A percentile compares a stretch with the other conserved stretches of the same genome.
These are phyloP conservation scores for Phytophthora agathidicida DNA, from an alignment of 352 stramenopile genomes.

Conservation along the genomic window DNA sequence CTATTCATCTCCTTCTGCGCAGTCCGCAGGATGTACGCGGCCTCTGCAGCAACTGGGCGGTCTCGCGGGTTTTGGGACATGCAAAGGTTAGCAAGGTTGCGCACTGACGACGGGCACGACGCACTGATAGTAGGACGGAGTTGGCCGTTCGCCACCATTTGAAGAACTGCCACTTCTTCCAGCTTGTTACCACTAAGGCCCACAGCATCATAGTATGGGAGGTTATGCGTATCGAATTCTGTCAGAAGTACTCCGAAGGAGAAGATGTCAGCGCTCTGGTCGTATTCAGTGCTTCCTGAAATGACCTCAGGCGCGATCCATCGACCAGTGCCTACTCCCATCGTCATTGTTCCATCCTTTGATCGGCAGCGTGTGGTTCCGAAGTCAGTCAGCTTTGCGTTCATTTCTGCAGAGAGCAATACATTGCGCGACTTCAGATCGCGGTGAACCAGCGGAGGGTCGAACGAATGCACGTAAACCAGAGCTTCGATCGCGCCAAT, in stretches of 20 bases:
- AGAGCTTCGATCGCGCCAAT: conserved; percentile 44
- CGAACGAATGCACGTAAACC: conserved; percentile 49
- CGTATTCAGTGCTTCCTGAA: conserved; percentile 55
- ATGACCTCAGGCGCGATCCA: conserved; percentile 75
- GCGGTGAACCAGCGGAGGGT: conserved; percentile 36
- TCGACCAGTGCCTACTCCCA: conserved; percentile 55
- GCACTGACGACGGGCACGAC: conserved; percentile 28
- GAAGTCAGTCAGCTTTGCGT: conserved; percentile 40
- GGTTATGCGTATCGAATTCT: conserved; percentile 59
- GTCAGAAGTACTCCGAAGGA: conserved; percentile 61
- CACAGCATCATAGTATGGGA: conserved; percentile 50
- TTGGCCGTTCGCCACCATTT: conserved; percentile 40
- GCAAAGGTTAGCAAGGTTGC: conserved; percentile 43
- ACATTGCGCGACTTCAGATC: conserved; percentile 48
- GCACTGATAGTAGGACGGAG: conserved; percentile 27
- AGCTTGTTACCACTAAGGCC: conserved; percentile 28
- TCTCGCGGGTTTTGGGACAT: conserved; percentile 34
- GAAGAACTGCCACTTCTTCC: conserved; percentile 47
- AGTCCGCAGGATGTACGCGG: conserved; percentile 43
- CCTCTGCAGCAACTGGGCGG: conserved; percentile 45
- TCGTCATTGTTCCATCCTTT: conserved; percentile 42
- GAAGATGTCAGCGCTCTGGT: conserved; percentile 59
- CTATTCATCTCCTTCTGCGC: conserved; percentile 22
- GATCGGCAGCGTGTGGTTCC: conserved; percentile 29
- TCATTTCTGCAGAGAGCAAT: conserved; percentile 28